Base-by-base conservation (phyloP, 352 stramenopile species). In the Phytopythium litorale region DNA sequence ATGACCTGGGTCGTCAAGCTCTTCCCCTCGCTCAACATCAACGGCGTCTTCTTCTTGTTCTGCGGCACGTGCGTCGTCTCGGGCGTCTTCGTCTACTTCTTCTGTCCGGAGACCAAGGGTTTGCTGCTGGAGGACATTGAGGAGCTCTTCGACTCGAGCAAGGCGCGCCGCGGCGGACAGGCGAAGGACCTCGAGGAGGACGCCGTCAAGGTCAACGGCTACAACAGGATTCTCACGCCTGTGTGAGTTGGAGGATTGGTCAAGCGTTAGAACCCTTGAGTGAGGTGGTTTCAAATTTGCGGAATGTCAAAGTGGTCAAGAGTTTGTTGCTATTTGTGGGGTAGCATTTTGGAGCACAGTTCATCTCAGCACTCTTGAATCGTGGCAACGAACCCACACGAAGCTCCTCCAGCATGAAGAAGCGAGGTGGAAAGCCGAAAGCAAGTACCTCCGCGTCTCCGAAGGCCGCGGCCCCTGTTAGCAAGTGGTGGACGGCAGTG, bases 71-170 rank as follows among this genome's bases (percentile, higher is more conserved):
- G 71, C 30, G 54, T 81, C 28, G 30, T 83, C 42, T 75, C 69
- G 32, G 67, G 70, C 6, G 65, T 74, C n/a, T 77, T 85, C 33
- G 76, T 85, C 51, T 79, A 72, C 58, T 73, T 65, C 58, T 50
- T 78, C 35, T 87, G 75, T 35, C 73, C 66, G 5, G 78, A 87
- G 68, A 85, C 78, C 11, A 80, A 70, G 15, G 63, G 69, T 1
- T 63, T 87, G 33, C 33, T 87, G 19, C 60, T 88, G 12, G 79
- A 88, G 62, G 76, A 86, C 46, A 87, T 75, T 28, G 79, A 88
- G 61, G 73, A 64, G 23, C 58, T 88, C 15, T 87, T 88, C 55
- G 35, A 75, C 58, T 65, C 62, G 37, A 78, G 58, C 49, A 63
- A 74, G 32, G 56, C 50, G 12, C 62, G 48, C 48, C 30, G 23